Percentiles rank a stretch among this genome's conserved stretches.
Evolutionary conservation across 192 early-diverging fungal genomes (phyloP).

Genomic region (Anaeromyces robustus): DNA sequence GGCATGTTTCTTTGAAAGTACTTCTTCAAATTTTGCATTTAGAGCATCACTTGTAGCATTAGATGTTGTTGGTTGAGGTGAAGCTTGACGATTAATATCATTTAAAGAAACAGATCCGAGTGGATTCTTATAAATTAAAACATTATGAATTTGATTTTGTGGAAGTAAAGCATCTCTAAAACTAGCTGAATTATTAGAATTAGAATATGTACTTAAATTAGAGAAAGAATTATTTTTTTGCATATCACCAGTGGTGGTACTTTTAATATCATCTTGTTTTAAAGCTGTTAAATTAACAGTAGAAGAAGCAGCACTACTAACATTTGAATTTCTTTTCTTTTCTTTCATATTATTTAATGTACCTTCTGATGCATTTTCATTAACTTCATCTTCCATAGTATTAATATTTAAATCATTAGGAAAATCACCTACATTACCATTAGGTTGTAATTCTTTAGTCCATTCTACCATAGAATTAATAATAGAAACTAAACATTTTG

Average conservation of each 20-base stretch:
- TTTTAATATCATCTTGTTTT: not conserved
- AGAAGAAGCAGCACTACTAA: not conserved
- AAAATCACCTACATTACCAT: not conserved
- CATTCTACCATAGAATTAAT: constrained; percentile 31
- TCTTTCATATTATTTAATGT: not conserved
- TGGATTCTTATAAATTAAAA: constrained; percentile 24
- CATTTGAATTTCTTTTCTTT: not conserved
- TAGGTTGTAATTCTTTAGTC: constrained; percentile 2
- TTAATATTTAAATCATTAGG: not conserved
- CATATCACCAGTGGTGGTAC: not conserved
- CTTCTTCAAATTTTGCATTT: constrained; percentile 15
- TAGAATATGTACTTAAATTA: not conserved
- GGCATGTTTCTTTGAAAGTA: constrained; percentile 26
- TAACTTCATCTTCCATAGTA: not conserved
- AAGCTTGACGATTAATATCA: constrained; percentile 3
- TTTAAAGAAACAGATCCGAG: constrained; percentile 23
- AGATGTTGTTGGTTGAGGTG: not conserved
- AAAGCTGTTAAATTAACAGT: not conserved
- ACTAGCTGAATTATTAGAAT: not conserved
- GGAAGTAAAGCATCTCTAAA: constrained; percentile 17
- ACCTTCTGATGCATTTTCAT: not conserved
- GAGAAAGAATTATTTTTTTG: constrained; percentile 11
- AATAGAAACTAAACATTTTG: constrained; percentile 26
- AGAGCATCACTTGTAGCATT: constrained; percentile 2
- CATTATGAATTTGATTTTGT: constrained; percentile 11